Evolutionary conservation across 331 rosid species (phyloP), one percentile per base, ranked within the genome.

Genomic region (Rhamnella rubrinervis): DNA sequence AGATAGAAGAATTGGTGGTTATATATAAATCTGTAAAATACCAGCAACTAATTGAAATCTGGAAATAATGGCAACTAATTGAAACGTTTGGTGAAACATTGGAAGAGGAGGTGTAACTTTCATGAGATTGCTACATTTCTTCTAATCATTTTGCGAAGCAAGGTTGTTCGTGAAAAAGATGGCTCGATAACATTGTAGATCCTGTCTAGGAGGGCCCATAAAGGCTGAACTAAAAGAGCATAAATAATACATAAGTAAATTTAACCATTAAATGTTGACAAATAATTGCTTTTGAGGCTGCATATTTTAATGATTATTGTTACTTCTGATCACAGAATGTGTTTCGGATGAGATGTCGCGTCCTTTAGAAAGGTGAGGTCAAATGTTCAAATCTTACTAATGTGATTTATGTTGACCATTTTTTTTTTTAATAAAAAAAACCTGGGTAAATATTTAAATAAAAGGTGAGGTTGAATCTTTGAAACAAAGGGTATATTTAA

Each of bases 51-150:
- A 70, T 74, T 64, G 67, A 73, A 19, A 4, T 63, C 47, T 25
- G 51, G 50, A 60, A 53, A 75, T 77, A 18, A 6, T 50, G 63
- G 28, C 39, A 63, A 17, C 44, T 5, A 7, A 70, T 74, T 64
- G 67, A 73, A 71, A 67, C 53, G 71, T 69, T 67, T 76, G 82
- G 82, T 80, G 67, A 52, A 74, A 21, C 60, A 26, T 63, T 53
- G 84, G 84, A 84, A 77, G 92, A 87, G 81, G 90, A 77, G 63
- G 79, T 15, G 96, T 67, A 79, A 76, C 72, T 66, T 75, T 93
- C 93, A 77, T 35, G 37, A 65, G 88, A 85, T 55, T 63, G 85
- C n/a, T 64, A 85, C 79, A 60, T 82, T 70, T 44, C 86, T 44
- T 68, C 83, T 79, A 59, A 84, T 85, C 75, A 81, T 79, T 80